Evolutionary conservation across 2,329 filamentous ascomycete species (phyloP).

Genomic region (Fusarium sp.): DNA sequence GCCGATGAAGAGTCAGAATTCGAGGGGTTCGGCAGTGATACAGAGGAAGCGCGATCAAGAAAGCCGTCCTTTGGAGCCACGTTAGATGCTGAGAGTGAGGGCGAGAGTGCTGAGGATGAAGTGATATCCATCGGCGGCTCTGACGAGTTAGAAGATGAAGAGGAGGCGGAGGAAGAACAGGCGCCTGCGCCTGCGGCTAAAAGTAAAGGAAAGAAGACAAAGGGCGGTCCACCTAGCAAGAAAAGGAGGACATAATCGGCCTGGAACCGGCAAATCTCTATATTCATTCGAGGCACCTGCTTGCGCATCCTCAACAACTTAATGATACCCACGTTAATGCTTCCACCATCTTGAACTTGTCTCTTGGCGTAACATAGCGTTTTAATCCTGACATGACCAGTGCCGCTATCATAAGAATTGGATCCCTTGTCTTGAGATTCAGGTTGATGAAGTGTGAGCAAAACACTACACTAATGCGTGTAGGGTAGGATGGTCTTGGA

Average conservation of each 20-base stretch:
- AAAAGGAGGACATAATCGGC: slow-evolving; percentile 42
- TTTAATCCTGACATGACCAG: neutral
- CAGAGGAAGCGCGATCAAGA: slow-evolving; percentile 48
- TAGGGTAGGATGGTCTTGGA: neutral
- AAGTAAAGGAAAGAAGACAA: slow-evolving; percentile 35
- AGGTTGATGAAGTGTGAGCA: neutral
- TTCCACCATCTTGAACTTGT: neutral
- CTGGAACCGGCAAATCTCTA: slow-evolving; percentile 26
- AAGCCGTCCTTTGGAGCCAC: slow-evolving; percentile 49
- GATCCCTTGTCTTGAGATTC: neutral
- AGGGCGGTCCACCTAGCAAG: slow-evolving; percentile 42
- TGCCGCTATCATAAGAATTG: neutral
- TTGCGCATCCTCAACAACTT: slow-evolving; percentile 30
- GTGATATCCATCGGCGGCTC: slow-evolving; percentile 47
- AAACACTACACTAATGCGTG: neutral
- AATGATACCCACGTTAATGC: slow-evolving; percentile 44
- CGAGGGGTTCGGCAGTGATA: slow-evolving; percentile 53
- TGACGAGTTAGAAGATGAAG: slow-evolving; percentile 45
- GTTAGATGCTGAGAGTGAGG: slow-evolving; percentile 52
- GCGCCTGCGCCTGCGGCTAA: slow-evolving; percentile 15
- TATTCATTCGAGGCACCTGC: slow-evolving; percentile 35
- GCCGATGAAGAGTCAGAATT: slow-evolving; percentile 54
- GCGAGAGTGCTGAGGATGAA: slow-evolving; percentile 56
- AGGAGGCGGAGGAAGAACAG: slow-evolving; percentile 33
- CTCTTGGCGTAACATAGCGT: neutral